Evolutionary conservation across 73 alveolate genomes (phyloP).

Genomic region (Stentor roeselii): DNA sequence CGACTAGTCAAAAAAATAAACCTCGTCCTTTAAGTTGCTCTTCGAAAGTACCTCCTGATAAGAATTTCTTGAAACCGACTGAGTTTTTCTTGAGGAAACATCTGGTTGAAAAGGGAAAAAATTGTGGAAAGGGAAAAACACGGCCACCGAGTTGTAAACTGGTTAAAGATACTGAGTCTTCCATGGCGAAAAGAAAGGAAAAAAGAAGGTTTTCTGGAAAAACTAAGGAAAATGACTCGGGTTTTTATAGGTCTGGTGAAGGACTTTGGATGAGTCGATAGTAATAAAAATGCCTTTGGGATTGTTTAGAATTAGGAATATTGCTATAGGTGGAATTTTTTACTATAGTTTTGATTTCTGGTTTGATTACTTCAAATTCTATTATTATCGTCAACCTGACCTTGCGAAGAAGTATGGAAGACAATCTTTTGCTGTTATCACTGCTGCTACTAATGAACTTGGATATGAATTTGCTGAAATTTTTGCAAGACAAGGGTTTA

Average conservation of each 20-base stretch:
- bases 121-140: not conserved
- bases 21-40: not conserved
- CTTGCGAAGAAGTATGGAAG: not conserved
- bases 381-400: not conserved
- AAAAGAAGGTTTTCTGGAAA: no score
- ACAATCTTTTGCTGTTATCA: slow-evolving; percentile 23
- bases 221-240: no score
- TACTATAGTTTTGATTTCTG: no score
- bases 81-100: not conserved
- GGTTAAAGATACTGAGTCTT: not conserved
- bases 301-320: no score
- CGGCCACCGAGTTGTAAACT: not conserved
- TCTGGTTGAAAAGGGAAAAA: not conserved
- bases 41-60: not conserved
- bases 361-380: no score
- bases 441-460: slow-evolving; percentile 41
- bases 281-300: no score
- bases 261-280: no score
- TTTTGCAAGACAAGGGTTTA: slow-evolving; percentile 32
- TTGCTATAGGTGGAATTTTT: no score
- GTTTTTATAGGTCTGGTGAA: no score
- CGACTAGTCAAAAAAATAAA: not conserved
- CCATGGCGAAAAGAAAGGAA: not conserved
- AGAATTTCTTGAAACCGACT: not conserved
- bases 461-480: slow-evolving; percentile 30